Base-by-base conservation (phyloP, 2,329 filamentous ascomycete species). In the Aspergillus sp. region DNA sequence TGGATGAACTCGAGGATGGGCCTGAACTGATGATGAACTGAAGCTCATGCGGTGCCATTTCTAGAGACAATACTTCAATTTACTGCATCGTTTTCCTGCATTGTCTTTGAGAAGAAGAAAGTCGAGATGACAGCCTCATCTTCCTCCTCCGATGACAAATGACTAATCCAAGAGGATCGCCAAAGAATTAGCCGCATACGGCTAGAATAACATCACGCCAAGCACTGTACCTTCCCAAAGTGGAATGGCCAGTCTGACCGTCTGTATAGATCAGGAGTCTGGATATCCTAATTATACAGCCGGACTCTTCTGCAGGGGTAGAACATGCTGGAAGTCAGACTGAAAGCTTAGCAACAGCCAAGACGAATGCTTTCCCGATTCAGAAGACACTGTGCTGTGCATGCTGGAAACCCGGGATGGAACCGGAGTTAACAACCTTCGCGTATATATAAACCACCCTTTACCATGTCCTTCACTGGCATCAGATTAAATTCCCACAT, bases 141-240 rank as follows among this genome's bases (percentile, higher is more conserved):
- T 15, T 9, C 7, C 18, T 20, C 8, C 13, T 44, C 12, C 26
- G 12, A 20, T 5, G 9, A 18, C 38, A 11, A 30, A 12, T 30
- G 26, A 30, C 8, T 30, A 30, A 30, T 30, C 26, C 3, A 30
- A 4, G 26, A 9, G 0, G 26, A 30, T 30, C 26, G 9, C 4
- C 26, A 4, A 11, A 0, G 1, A 0, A 30, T 1, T 43, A 42
- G 15, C 48, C 3, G 7, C n/a, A 30, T 42, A n/a, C 38, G 3
- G 12, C 7, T 17, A 20, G 6, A 12, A 2, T 5, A 12, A 1
- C 1, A 4, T 0, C 6, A 13, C 26, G 57, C 57, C 57, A 53
- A 59, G 57, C 42, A 24, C 11, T 53, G 42, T 32, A 26, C 53
- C 43, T 59, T 18, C 57, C 45, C 9, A 17, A 45, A 34, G n/a